Evolutionary conservation across 345 rosid genomes (phyloP), one percentile per base, ranked within the genome.

Genomic region (Diplotaxis tenuifolia): DNA sequence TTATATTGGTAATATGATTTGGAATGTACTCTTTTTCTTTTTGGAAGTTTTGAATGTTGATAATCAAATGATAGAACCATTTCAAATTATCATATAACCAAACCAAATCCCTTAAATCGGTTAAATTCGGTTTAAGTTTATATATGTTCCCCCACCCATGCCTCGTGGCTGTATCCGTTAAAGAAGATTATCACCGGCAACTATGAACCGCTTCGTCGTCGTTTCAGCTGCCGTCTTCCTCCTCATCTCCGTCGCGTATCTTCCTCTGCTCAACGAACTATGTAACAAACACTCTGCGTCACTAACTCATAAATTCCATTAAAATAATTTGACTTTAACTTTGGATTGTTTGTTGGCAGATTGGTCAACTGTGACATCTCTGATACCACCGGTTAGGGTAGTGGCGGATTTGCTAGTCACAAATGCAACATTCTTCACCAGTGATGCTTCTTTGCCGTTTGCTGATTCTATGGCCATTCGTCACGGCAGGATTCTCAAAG

Each of bases 361-460:
- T 81, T 85, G 91, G 92, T 73, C 83, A 59, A 74, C 73, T 40
- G 74, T 80, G 64, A 82, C 71, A 27, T 76, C 82, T 40, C 62
- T 75, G 34, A 21, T 19, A 54, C 72, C 76, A 32, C 79, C 81
- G 31, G 73, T 78, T 22, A 67, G 74, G 29, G 6, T 52, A 4
- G 74, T 67, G 7, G 96, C 93, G 32, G 98, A 91, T 74, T 81
- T 91, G 73, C 10, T 94, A 3, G 77, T 86, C 60, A 87, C 42
- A n/a, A 91, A 91, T 81, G 98, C 88, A 64, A 66, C 86, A 28
- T 85, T 91, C 71, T 91, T 88, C 84, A 94, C 98, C 12, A 84
- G 93, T 68, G 93, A 91, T 29, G 68, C 25, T 11, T 82, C 91
- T 57, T 68, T 81, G 58, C 90, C 83, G 8, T 89, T 88, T 62